Evolutionary conservation across 2,329 filamentous ascomycete species (phyloP).

Genomic region (Nannizzia gypsea): DNA sequence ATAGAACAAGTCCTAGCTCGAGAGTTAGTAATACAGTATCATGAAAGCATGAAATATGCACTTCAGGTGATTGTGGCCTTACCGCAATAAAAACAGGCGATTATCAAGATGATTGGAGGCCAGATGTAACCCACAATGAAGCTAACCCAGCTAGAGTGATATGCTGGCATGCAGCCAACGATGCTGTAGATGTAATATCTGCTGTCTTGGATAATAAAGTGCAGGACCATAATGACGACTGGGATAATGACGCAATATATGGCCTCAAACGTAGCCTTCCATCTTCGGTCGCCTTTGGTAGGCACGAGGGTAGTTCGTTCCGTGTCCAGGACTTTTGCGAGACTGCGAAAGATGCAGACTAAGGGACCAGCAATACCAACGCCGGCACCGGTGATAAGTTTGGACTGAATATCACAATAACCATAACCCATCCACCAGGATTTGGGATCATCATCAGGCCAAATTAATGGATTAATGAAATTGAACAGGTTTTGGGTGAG

Average conservation of each 20-base stretch:
- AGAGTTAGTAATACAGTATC: background rate
- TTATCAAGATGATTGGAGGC: constrained; percentile 42
- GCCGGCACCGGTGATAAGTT: constrained; percentile 43
- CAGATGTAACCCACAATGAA: constrained; percentile 45
- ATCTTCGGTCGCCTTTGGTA: constrained; percentile 37
- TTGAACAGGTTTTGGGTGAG: constrained; percentile 46
- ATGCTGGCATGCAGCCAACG: constrained; percentile 45
- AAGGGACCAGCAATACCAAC: constrained; percentile 44
- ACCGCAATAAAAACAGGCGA: constrained; percentile 49
- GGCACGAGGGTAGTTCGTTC: constrained; percentile 42
- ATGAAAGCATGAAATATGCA: constrained; percentile 10
- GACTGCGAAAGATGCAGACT: constrained; percentile 47
- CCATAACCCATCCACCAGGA: constrained; percentile 48
- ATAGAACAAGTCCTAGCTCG: constrained; percentile 43
- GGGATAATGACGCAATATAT: constrained; percentile 47
- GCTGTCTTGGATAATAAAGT: constrained; percentile 48
- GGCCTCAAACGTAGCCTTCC: constrained; percentile 40
- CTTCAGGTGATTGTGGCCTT: constrained; percentile 20
- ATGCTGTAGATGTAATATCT: constrained; percentile 50
- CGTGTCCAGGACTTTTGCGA: constrained; percentile 51
- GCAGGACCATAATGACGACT: constrained; percentile 42
- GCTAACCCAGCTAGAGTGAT: constrained; percentile 47
- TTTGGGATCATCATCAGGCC: constrained; percentile 46
- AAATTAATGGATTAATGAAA: constrained; percentile 52
- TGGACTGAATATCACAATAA: constrained; percentile 54